Conservation (phyloP, 2,329 filamentous ascomycete species). For the Tolypocladium endophyticum region DNA sequence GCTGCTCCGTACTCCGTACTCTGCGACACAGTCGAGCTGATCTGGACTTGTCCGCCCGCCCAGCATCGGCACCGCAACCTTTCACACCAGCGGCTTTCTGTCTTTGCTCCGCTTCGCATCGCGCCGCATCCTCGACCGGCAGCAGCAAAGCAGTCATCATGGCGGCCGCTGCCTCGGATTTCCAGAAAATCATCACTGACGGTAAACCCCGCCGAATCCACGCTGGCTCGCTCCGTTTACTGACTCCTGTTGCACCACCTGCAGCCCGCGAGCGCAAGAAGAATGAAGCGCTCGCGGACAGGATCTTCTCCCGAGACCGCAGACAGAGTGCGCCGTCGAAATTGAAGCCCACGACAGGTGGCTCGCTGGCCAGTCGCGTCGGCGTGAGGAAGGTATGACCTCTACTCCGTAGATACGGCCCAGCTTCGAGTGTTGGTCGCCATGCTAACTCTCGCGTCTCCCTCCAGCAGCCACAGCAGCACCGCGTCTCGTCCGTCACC, state of each 20-base stretch:
- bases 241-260: background rate
- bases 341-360: slow-evolving; percentile 32
- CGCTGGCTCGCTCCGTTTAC: background rate
- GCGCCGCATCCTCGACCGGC: background rate
- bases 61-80: background rate
- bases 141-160: slow-evolving; percentile 15
- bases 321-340: slow-evolving; percentile 44
- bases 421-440: background rate
- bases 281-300: slow-evolving; percentile 59
- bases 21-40: too few species aligned
- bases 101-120: background rate
- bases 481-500: slow-evolving; percentile 17
- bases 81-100: background rate
- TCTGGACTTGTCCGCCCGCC: background rate
- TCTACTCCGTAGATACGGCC: background rate
- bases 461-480: slow-evolving; percentile 4
- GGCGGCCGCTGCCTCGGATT: slow-evolving; percentile 35
- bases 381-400: slow-evolving; percentile 57
- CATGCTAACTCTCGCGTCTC: background rate
- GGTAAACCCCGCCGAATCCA: slow-evolving; percentile 22
- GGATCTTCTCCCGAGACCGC: slow-evolving; percentile 57
- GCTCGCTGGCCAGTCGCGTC: slow-evolving; percentile 60
- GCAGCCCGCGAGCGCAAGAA: slow-evolving; percentile 58
- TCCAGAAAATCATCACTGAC: slow-evolving; percentile 44
- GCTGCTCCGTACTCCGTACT: background rate